A percentile compares a stretch with the other conserved stretches of the same genome.
These are phyloP conservation scores for Cladosporium velox DNA, from an alignment of 2,329 filamentous ascomycete species.

Conservation along the genomic window DNA sequence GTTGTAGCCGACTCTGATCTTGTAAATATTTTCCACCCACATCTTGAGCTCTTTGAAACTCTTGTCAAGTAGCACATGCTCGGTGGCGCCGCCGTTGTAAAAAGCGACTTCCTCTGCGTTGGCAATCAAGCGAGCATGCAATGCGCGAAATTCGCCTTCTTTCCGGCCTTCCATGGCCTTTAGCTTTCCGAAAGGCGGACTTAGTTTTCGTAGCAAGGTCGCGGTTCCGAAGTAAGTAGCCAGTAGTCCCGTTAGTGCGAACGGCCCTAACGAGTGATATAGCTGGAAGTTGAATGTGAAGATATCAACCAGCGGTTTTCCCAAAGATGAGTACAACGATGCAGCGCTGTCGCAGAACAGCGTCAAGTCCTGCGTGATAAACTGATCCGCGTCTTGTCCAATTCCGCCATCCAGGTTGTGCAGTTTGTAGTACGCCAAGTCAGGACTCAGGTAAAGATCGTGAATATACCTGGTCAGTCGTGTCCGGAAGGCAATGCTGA, in stretches of 20 bases:
- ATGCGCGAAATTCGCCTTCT: constrained; percentile 89
- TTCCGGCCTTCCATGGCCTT: constrained; percentile 94
- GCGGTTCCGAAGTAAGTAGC: constrained; percentile 95
- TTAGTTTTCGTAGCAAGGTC: constrained; percentile 81
- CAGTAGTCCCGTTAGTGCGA: constrained; percentile 81
- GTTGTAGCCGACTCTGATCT: constrained; percentile 96
- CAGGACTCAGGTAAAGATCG: constrained; percentile 91
- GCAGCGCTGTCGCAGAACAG: constrained; percentile 92
- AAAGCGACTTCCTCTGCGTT: constrained; percentile 98
- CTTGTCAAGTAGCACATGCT: constrained; percentile 86
- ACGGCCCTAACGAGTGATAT: constrained; percentile 83
- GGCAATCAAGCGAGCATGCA: constrained; percentile 89
- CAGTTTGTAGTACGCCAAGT: constrained; percentile 94
- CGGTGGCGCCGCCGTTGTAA: constrained; percentile 92
- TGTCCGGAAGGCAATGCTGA: constrained; percentile 96
- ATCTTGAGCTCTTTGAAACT: constrained; percentile 90
- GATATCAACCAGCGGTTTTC: constrained; percentile 97
- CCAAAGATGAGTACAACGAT: constrained; percentile 89
- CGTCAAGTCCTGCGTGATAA: constrained; percentile 95
- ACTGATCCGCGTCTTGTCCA: constrained; percentile 90
- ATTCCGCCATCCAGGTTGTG: constrained; percentile 90
- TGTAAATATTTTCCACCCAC: constrained; percentile 99
- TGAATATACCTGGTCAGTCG: constrained; percentile 94
- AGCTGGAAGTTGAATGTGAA: constrained; percentile 98
- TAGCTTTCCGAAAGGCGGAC: constrained; percentile 93